Evolutionary conservation across 2,329 filamentous ascomycete genomes (phyloP).

Genomic region (Ophiognomonia clavigignenti-juglandacearum): DNA sequence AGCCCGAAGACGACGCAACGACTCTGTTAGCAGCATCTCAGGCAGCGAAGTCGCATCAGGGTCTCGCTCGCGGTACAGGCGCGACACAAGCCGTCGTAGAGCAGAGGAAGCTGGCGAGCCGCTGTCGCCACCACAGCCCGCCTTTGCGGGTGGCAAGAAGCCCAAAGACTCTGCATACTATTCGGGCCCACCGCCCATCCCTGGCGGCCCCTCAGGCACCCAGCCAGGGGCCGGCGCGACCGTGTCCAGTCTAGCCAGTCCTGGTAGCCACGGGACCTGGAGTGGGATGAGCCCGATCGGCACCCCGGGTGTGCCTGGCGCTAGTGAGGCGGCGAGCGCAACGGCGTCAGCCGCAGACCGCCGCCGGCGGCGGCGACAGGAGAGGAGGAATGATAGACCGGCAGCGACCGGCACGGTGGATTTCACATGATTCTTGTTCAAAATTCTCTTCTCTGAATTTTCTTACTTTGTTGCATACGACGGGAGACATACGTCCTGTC

Average conservation of each 20-base stretch:
- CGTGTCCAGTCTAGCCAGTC: conserved; percentile 43
- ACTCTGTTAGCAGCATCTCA: conserved; percentile 53
- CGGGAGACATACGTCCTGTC: not conserved
- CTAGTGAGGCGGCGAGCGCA: conserved; percentile 30
- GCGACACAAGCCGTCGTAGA: conserved; percentile 44
- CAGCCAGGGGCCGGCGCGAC: conserved; percentile 35
- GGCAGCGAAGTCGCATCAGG: conserved; percentile 37
- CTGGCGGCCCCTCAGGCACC: conserved; percentile 35
- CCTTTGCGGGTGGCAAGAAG: conserved; percentile 47
- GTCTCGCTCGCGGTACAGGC: conserved; percentile 46
- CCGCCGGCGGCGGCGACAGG: conserved; percentile 50
- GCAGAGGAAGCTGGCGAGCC: conserved; percentile 39
- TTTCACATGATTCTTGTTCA: conserved; percentile 14
- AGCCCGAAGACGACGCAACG: conserved; percentile 36
- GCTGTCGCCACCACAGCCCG: conserved; percentile 51
- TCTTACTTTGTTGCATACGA: conserved; percentile 4
- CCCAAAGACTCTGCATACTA: conserved; percentile 60
- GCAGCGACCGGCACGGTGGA: conserved; percentile 25
- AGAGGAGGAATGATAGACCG: conserved; percentile 41
- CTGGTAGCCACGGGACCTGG: conserved; percentile 46
- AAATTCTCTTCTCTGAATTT: not conserved
- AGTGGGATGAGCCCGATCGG: conserved; percentile 42
- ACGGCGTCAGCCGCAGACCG: conserved; percentile 42
- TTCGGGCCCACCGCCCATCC: conserved; percentile 37
- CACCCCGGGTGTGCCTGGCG: conserved; percentile 30